phyloP scores from a whole-genome alignment of 495 filamentous ascomycete genomes.

The Lentithecium fluviatile region DNA sequence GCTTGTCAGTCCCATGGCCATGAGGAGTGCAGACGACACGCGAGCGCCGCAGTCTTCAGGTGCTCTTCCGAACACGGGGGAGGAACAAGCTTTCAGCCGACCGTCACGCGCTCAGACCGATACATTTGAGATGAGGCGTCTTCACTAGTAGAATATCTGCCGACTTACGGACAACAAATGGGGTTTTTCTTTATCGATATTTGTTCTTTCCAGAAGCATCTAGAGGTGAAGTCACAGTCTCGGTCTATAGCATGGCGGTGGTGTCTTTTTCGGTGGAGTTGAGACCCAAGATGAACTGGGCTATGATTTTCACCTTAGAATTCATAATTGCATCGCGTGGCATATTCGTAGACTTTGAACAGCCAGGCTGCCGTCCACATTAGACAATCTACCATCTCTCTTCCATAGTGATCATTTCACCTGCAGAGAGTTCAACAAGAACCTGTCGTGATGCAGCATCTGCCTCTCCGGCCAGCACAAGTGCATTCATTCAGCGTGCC shows the following conservation, averaged over 20 bases:
- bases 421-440: no score
- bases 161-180: neutral
- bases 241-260: neutral
- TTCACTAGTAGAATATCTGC: constrained; percentile 15
- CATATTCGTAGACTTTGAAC: no score
- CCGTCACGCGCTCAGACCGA: constrained; percentile 36
- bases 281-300: constrained; percentile 14
- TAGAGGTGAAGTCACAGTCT: neutral
- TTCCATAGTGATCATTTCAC: no score
- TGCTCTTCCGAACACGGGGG: constrained; percentile 6
- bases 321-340: neutral
- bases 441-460: no score
- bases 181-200: constrained; percentile 9
- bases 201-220: constrained; percentile 13
- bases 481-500: no score
- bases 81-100: constrained; percentile 10
- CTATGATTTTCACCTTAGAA: constrained; percentile 9
- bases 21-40: constrained; percentile 31
- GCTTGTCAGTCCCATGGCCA: constrained; percentile 35
- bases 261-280: neutral
- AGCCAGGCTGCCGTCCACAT: no score
- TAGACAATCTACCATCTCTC: no score
- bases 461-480: no score
- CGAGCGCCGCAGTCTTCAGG: constrained; percentile 17
- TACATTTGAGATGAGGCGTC: constrained; percentile 39